A percentile compares a stretch with the other conserved stretches of the same genome.
Evolutionary conservation across 805 yeast species (phyloP).

Genomic region (Candida chauliodis): DNA sequence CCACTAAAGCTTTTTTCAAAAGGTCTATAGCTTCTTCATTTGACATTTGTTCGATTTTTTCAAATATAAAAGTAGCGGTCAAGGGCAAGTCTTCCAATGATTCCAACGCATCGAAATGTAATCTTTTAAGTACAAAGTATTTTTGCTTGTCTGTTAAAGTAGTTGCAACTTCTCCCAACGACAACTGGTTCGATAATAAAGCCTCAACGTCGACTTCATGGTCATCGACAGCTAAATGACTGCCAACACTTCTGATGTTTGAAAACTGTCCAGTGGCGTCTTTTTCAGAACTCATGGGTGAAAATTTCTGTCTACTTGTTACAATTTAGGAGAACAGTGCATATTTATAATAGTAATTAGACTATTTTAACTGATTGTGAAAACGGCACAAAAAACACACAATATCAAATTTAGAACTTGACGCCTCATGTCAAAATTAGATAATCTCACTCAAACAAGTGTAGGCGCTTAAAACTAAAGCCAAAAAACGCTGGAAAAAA

Average conservation of each 20-base stretch:
- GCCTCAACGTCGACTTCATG: conserved; percentile 17
- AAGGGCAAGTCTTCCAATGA: conserved; percentile 30
- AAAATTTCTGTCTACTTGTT: too few relatives aligned
- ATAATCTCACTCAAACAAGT: too few relatives aligned
- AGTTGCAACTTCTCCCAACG: conserved; percentile 10
- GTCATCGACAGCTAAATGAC: conserved; percentile 11
- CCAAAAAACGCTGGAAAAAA: too few relatives aligned
- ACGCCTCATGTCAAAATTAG: too few relatives aligned
- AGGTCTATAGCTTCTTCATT: conserved; percentile 22
- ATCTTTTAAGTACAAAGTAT: conserved; percentile 23
- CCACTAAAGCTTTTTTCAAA: conserved; percentile 25
- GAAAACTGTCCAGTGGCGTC: conserved; percentile 1
- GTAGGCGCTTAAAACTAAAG: too few relatives aligned
- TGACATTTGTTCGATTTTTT: conserved; percentile 23
- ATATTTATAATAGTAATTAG: too few relatives aligned
- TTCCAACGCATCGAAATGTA: conserved; percentile 22
- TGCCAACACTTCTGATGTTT: conserved; percentile 8
- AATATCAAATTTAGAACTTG: too few relatives aligned
- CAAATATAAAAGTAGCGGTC: conserved; percentile 25
- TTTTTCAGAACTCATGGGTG: conserved; percentile 2
- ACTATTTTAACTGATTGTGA: too few relatives aligned
- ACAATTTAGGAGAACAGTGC: too few relatives aligned
- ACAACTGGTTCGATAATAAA: conserved; percentile 19
- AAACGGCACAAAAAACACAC: too few relatives aligned
- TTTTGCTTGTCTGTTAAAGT: conserved; percentile 25